Evolutionary conservation across 2,329 filamentous ascomycete species (phyloP), one percentile per base, ranked within the genome.

Genomic region (Colletotrichum filicis): DNA sequence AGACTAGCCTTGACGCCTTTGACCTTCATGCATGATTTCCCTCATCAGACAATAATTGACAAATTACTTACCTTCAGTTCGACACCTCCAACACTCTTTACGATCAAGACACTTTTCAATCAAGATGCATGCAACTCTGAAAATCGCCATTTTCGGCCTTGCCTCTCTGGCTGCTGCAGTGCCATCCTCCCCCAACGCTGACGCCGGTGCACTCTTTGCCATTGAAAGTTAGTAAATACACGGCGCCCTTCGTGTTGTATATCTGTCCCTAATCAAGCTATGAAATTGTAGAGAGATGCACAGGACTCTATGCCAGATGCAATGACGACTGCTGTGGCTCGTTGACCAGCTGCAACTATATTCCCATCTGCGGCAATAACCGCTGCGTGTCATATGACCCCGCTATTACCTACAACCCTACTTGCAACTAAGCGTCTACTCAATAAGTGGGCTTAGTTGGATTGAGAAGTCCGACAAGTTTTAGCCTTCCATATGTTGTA

Each of bases 301-400:
- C 37, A 22, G 37, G 22, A 19, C 55, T 67, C 14, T 67, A 61
- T 26, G 65, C 26, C 19, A 60, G 19, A 1, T 67, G 65, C 12
- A 67, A 55, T 4, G 46, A 16, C 65, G 65, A 67, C 22, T 67
- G 65, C 28, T 67, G 65, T 16, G 65, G 56, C 14, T 16, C 55
- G 12, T 26, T 26, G 14, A 60, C 42, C 0, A 26, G 30, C 9
- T 67, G 56, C 56, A 67, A 67, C 65, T 61, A 22, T n/a, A 61
- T 67, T 28, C 65, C 65, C 11, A 61, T 61, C 1, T 67, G 65
- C 28, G 28, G 37, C 5, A 26, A 32, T 42, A 53, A n/a, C 22
- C 65, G 55, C 37, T 67, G 65, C 6, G 56, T 67, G 28, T 60
- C 65, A 14, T 60, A 67, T 16, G 65, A 67, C 37, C 65, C 56